A percentile compares a stretch with the other conserved stretches of the same genome.
Evolutionary conservation across 768 basidiomycete genomes (phyloP).

Genomic region (Agaricus subrufescens): DNA sequence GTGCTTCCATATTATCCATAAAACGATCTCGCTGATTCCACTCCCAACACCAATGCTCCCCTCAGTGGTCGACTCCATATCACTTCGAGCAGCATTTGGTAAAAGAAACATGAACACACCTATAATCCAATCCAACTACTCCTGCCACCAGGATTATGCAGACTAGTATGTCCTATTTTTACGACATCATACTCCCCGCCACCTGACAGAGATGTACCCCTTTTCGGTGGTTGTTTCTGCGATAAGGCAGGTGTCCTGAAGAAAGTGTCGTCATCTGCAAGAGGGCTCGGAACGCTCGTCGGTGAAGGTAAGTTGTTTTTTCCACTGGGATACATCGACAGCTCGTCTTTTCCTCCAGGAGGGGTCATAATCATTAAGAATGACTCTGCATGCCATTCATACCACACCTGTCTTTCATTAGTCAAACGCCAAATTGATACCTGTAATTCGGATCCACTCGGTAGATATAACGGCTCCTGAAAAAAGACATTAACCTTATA

Average conservation of each 20-base stretch:
- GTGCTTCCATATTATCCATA: neutral
- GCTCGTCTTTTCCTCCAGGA: constrained; percentile 25
- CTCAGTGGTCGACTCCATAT: neutral
- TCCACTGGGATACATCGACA: constrained; percentile 15
- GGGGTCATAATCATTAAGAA: constrained; percentile 64
- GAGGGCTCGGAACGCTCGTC: constrained; percentile 52
- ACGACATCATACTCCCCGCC: constrained; percentile 44
- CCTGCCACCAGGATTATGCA: constrained; percentile 89
- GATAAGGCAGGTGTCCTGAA: constrained; percentile 1
- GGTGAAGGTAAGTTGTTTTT: constrained; percentile 16
- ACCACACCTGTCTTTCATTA: constrained; percentile 89
- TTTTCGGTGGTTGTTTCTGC: neutral
- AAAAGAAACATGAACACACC: neutral
- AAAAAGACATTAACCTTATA: constrained; percentile 1
- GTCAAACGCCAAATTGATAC: constrained; percentile 95
- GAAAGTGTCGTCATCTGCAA: constrained; percentile 55
- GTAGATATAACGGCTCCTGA: constrained; percentile 91
- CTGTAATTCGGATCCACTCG: constrained; percentile 86
- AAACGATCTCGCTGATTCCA: neutral
- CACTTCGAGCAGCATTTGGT: constrained; percentile 4
- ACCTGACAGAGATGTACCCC: neutral
- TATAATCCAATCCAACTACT: constrained; percentile 91
- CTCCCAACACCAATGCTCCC: neutral
- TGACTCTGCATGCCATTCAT: constrained; percentile 97
- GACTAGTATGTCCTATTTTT: constrained; percentile 90